These are phyloP conservation scores for Aspergillus piperis DNA, from an alignment of 2,329 filamentous ascomycete species.

Conservation along the genomic window DNA sequence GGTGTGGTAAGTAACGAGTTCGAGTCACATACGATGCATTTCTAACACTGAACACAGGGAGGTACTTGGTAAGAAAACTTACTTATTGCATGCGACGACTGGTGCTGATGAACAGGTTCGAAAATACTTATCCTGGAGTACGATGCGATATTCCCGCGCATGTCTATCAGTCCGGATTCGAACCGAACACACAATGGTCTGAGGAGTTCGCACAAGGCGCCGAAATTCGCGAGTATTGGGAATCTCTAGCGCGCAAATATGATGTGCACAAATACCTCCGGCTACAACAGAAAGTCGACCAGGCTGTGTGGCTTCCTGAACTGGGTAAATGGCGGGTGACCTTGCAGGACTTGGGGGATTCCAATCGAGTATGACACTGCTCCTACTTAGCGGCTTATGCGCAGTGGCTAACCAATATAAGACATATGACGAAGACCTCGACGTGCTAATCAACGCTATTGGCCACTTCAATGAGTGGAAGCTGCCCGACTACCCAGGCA, in stretches of 20 bases:
- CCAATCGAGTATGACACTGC: conserved; percentile 21
- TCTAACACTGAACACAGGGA: conserved; percentile 32
- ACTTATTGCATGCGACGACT: not conserved
- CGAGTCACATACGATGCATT: not conserved
- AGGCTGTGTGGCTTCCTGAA: conserved; percentile 57
- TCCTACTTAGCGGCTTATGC: not conserved
- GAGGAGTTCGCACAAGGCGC: conserved; percentile 67
- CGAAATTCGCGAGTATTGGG: conserved; percentile 70
- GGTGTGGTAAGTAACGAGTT: conserved; percentile 59
- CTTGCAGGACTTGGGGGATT: conserved; percentile 37
- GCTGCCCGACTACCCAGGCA: conserved; percentile 62
- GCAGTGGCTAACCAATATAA: conserved; percentile 18
- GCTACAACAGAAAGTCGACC: conserved; percentile 58
- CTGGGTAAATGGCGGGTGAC: conserved; percentile 59
- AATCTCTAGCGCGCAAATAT: conserved; percentile 62
- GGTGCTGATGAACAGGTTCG: conserved; percentile 29
- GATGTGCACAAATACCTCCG: conserved; percentile 62
- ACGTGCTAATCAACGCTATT: conserved; percentile 64
- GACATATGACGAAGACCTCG: conserved; percentile 51
- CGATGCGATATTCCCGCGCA: conserved; percentile 70
- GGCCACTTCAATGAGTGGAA: conserved; percentile 68
- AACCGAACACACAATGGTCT: conserved; percentile 68
- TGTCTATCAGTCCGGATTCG: conserved; percentile 69
- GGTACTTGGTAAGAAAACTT: conserved; percentile 45
- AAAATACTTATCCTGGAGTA: conserved; percentile 63